Percentiles rank a stretch among this genome's conserved stretches.
Evolutionary conservation across 2,329 filamentous ascomycete species (phyloP).

Genomic region (Fusarium sambucinum): DNA sequence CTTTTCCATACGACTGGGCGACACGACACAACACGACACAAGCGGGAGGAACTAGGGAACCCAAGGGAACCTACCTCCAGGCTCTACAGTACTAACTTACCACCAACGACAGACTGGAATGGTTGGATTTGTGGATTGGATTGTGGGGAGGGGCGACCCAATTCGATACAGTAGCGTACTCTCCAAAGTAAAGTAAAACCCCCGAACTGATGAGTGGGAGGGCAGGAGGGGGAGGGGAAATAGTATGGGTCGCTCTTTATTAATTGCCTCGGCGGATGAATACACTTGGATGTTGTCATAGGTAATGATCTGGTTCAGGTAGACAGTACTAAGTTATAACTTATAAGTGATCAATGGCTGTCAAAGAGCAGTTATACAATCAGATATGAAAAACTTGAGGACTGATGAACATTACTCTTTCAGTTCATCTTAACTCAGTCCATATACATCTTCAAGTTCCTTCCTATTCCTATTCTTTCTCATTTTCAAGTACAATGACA

Average conservation of each 20-base stretch:
- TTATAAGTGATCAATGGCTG: background rate
- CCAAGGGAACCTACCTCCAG: background rate
- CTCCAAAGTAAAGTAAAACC: background rate
- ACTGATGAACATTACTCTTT: background rate
- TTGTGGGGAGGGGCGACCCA: constrained; percentile 39
- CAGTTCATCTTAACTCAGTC: background rate
- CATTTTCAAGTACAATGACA: constrained; percentile 2
- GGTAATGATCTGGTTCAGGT: background rate
- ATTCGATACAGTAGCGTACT: constrained; percentile 6
- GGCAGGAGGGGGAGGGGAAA: constrained; percentile 19
- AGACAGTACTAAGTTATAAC: too few relatives aligned
- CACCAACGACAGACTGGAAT: constrained; percentile 37
- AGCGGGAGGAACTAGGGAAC: background rate
- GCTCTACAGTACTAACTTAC: constrained; percentile 17
- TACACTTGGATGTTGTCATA: background rate
- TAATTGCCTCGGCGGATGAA: constrained; percentile 12
- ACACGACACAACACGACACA: constrained; percentile 14
- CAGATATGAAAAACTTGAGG: background rate
- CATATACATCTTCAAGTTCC: background rate
- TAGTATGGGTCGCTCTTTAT: constrained; percentile 3
- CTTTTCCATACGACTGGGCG: constrained; percentile 31
- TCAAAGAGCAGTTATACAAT: background rate
- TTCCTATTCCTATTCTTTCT: background rate
- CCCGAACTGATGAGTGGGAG: constrained; percentile 11
- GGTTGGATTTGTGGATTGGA: constrained; percentile 23